A percentile compares a stretch with the other conserved stretches of the same genome.
Conservation (phyloP, 2,329 filamentous ascomycete genomes). For the Colletotrichum noveboracense region DNA sequence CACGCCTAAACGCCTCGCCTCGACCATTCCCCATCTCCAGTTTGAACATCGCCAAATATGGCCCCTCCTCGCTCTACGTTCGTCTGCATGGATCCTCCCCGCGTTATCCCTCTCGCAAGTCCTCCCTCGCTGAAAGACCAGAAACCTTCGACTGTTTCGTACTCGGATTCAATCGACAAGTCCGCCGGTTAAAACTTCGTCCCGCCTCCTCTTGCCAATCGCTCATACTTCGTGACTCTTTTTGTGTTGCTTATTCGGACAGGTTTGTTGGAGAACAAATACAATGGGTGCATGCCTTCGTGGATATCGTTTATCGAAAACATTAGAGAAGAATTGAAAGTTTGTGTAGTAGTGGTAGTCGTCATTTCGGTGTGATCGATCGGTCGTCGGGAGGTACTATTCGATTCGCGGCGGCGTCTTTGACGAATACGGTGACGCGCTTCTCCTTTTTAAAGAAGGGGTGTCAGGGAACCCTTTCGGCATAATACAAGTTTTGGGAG, state of each 20-base stretch:
- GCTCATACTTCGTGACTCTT: background rate
- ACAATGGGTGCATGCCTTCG: background rate
- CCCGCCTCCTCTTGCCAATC: background rate
- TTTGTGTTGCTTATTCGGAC: background rate
- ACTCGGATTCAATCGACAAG: rapidly evolving
- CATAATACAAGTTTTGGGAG: background rate
- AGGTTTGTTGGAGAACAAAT: background rate
- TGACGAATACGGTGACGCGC: slow-evolving; percentile 39
- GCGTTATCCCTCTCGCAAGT: rapidly evolving
- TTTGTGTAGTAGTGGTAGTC: background rate
- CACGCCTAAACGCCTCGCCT: slow-evolving; percentile 17
- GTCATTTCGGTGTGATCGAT: background rate
- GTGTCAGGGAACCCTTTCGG: slow-evolving; percentile 9
- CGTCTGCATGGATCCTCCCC: background rate
- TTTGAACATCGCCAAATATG: background rate
- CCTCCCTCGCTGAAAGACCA: background rate
- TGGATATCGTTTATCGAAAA: slow-evolving; percentile 17
- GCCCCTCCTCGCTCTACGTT: background rate
- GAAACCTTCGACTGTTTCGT: background rate
- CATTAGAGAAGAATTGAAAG: background rate
- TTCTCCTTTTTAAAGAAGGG: slow-evolving; percentile 30
- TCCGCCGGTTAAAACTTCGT: rapidly evolving
- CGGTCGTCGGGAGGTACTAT: slow-evolving; percentile 27
- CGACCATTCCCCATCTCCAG: background rate
- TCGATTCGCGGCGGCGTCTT: slow-evolving; percentile 50